phyloP scores from a whole-genome alignment of 2,329 filamentous ascomycete species.

The Aspergillus spinulosporus region DNA sequence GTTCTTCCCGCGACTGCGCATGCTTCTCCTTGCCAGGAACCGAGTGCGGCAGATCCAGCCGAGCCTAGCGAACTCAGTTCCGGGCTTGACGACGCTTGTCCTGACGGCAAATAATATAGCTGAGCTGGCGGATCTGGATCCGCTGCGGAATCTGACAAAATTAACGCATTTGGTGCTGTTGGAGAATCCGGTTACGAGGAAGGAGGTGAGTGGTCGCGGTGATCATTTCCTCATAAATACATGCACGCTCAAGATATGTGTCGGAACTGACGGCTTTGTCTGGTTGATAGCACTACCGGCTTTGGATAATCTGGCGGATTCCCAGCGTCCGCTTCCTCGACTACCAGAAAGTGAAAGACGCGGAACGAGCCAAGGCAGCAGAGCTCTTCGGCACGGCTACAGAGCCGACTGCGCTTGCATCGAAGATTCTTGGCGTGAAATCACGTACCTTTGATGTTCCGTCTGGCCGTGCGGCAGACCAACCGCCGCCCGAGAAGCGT shows the following conservation, averaged over 20 bases:
- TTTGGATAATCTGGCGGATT: conserved; percentile 86
- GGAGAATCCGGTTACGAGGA: conserved; percentile 88
- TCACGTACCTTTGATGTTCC: conserved; percentile 69
- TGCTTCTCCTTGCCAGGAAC: conserved; percentile 86
- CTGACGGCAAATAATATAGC: conserved; percentile 78
- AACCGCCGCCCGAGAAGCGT: conserved; percentile 56
- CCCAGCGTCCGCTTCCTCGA: conserved; percentile 87
- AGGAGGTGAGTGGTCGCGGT: conserved; percentile 68
- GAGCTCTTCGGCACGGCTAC: conserved; percentile 80
- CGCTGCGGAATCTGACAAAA: conserved; percentile 66
- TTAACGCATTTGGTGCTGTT: conserved; percentile 78
- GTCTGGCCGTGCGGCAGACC: conserved; percentile 40
- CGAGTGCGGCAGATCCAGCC: conserved; percentile 80
- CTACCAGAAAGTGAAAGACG: conserved; percentile 85
- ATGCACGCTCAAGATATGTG: background rate
- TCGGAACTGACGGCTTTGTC: background rate
- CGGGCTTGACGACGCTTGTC: conserved; percentile 78
- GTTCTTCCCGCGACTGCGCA: conserved; percentile 81
- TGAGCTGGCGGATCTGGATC: conserved; percentile 85
- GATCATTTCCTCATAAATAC: background rate
- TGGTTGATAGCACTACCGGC: conserved; percentile 77
- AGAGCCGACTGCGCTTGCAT: conserved; percentile 77
- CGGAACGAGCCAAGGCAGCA: conserved; percentile 71
- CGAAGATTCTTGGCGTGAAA: conserved; percentile 82
- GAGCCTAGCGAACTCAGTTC: conserved; percentile 70